Evolutionary conservation across 208 protist species (phyloP).

Genomic region (Crithidia bombi): DNA sequence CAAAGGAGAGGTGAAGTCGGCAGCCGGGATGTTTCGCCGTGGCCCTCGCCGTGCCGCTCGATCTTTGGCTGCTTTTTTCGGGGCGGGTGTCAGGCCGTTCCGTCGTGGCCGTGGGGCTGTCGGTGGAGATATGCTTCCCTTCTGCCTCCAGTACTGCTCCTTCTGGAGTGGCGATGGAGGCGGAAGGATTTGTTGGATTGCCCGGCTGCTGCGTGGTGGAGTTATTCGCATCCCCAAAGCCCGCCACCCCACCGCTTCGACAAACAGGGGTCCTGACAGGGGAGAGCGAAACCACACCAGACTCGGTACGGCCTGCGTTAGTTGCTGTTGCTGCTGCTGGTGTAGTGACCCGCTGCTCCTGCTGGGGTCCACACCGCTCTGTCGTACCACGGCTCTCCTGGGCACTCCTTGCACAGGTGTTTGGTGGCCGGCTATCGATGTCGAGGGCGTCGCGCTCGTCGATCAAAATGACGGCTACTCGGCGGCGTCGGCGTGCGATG

Average conservation of each 20-base stretch:
- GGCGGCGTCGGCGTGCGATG: slow-evolving; percentile 22
- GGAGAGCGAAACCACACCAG: neutral
- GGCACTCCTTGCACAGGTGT: too few relatives aligned
- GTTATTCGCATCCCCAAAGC: too few relatives aligned
- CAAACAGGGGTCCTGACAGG: neutral
- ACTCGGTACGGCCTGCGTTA: neutral
- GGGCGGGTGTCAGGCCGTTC: neutral
- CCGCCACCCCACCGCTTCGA: too few relatives aligned
- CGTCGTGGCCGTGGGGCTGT: neutral
- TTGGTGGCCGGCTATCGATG: neutral
- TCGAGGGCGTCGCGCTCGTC: slow-evolving; percentile 23
- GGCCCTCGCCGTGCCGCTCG: neutral
- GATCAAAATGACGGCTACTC: slow-evolving; percentile 30
- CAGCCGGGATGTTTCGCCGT: neutral
- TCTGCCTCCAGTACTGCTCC: neutral
- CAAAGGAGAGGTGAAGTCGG: slow-evolving; percentile 14
- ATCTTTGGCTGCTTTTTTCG: neutral
- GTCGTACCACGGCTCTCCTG: too few relatives aligned
- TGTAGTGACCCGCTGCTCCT: neutral
- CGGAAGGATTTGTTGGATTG: neutral
- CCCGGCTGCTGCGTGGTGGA: neutral
- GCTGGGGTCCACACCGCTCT: too few relatives aligned
- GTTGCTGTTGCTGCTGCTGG: slow-evolving; percentile 1
- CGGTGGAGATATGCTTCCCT: neutral
- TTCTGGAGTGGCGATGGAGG: slow-evolving; percentile 9